A percentile compares a stretch with the other conserved stretches of the same genome.
phyloP scores from a whole-genome alignment of 2,329 filamentous ascomycete genomes.

The Orbilia blumenaviensis region DNA sequence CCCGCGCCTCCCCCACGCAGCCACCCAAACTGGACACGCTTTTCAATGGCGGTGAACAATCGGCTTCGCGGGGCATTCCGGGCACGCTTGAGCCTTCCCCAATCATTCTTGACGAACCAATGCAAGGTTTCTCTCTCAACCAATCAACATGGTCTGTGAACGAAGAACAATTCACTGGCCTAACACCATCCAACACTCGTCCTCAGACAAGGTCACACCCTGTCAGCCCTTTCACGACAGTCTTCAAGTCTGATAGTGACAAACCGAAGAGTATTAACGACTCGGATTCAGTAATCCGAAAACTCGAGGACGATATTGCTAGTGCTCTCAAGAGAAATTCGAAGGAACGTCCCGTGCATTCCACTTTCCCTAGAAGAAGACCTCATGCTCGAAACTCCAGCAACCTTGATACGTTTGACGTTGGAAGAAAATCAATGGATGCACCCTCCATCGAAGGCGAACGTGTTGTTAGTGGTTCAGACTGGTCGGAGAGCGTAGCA shows the following conservation, averaged over 20 bases:
- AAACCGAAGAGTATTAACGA: slow-evolving; percentile 18
- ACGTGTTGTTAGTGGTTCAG: slow-evolving; percentile 47
- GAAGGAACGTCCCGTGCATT: slow-evolving; percentile 48
- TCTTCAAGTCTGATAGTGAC: slow-evolving; percentile 34
- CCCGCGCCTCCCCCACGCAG: slow-evolving; percentile 55
- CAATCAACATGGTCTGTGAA: slow-evolving; percentile 45
- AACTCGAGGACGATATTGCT: slow-evolving; percentile 44
- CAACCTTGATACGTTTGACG: slow-evolving; percentile 49
- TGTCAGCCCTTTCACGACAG: slow-evolving; percentile 42
- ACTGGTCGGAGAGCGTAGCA: slow-evolving; percentile 50
- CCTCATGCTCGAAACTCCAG: slow-evolving; percentile 50
- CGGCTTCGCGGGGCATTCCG: slow-evolving; percentile 35
- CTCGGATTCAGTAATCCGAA: slow-evolving; percentile 44
- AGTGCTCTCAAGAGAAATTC: slow-evolving; percentile 51
- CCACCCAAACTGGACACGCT: slow-evolving; percentile 50
- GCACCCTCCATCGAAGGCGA: slow-evolving; percentile 51
- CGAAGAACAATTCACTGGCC: slow-evolving; percentile 29
- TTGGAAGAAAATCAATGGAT: slow-evolving; percentile 45
- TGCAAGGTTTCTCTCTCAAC: slow-evolving; percentile 36
- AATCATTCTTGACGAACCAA: slow-evolving; percentile 48
- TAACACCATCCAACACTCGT: slow-evolving; percentile 44
- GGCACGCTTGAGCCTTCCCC: slow-evolving; percentile 44
- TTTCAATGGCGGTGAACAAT: slow-evolving; percentile 41
- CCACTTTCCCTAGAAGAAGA: slow-evolving; percentile 44
- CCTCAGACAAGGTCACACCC: slow-evolving; percentile 51